Conservation (phyloP, 371 early-diverging fungal genomes). For the Mortierella sp. region DNA sequence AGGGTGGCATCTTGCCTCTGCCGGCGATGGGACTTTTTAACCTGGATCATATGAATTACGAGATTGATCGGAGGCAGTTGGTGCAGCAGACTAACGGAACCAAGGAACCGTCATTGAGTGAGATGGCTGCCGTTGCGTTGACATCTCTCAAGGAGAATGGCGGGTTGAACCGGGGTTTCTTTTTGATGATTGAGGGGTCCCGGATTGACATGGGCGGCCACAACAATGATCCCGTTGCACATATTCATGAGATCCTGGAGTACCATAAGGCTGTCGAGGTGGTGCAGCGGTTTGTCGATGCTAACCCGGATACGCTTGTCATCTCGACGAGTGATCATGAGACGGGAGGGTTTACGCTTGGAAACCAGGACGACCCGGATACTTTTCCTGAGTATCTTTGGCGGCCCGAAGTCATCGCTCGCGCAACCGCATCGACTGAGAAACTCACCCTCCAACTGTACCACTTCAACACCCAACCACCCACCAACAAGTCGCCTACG, state of each 20-base stretch:
- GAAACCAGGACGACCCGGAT: conserved; percentile 68
- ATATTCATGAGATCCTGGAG: conserved; percentile 90
- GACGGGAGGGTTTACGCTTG: conserved; percentile 93
- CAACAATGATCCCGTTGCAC: conserved; percentile 93
- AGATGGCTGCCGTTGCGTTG: conserved; percentile 89
- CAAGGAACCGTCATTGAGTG: conserved; percentile 83
- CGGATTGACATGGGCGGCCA: conserved; percentile 70
- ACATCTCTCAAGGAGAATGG: conserved; percentile 67
- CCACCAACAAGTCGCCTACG: background rate
- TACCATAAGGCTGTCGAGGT: conserved; percentile 84
- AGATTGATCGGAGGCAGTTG: conserved; percentile 86
- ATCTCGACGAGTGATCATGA: conserved; percentile 95
- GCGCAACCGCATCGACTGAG: conserved; percentile 78
- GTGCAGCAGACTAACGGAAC: conserved; percentile 10
- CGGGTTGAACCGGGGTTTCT: conserved; percentile 80
- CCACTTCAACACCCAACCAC: conserved; percentile 12
- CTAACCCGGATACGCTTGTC: conserved; percentile 85
- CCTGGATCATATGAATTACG: conserved; percentile 87
- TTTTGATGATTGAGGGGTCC: conserved; percentile 96
- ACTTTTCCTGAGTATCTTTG: conserved; percentile 89
- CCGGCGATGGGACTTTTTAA: conserved; percentile 88
- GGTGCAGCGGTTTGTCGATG: conserved; percentile 82
- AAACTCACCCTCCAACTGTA: conserved; percentile 60
- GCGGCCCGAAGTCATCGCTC: conserved; percentile 81
- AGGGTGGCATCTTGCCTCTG: conserved; percentile 57